These are phyloP conservation scores for Teratosphaeria viscida DNA, from an alignment of 2,329 filamentous ascomycete genomes.

Conservation along the genomic window DNA sequence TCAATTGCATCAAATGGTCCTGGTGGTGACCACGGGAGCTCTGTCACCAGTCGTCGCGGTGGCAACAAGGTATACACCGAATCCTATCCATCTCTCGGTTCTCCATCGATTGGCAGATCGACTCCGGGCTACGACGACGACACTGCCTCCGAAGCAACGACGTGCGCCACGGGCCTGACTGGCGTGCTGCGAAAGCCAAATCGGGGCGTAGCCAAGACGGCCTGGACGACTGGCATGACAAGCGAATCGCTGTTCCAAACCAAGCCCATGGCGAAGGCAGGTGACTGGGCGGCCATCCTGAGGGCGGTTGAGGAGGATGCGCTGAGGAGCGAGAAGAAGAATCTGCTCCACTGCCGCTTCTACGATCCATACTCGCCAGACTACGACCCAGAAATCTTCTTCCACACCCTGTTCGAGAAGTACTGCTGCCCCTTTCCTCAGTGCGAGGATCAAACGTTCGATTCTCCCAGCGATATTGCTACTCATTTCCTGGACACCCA, in stretches of 20 bases:
- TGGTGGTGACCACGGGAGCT: background rate
- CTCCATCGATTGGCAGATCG: background rate
- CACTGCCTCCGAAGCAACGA: constrained; percentile 1
- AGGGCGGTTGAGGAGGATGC: constrained; percentile 11
- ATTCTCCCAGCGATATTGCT: constrained; percentile 21
- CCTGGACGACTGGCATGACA: constrained; percentile 7
- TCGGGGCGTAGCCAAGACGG: background rate
- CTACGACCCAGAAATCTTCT: constrained; percentile 43
- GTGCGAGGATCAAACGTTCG: constrained; percentile 32
- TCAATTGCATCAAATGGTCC: constrained; percentile 2
- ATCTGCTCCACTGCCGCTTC: constrained; percentile 31
- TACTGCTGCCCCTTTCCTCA: constrained; percentile 45
- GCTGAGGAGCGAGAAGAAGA: constrained; percentile 19
- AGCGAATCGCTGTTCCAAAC: constrained; percentile 28
- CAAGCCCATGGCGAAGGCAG: constrained; percentile 18
- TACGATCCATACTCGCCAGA: constrained; percentile 40
- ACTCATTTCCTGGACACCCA: constrained; percentile 28
- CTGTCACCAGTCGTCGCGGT: constrained; percentile 8
- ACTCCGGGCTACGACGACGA: constrained; percentile 1
- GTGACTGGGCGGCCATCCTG: constrained; percentile 20
- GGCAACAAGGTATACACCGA: constrained; percentile 7
- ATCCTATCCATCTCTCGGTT: constrained; percentile 1
- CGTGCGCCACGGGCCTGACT: background rate
- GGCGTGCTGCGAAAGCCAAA: background rate
- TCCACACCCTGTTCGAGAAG: constrained; percentile 29